Base-by-base conservation (phyloP, 805 yeast genomes). In the Lipomyces sp. region DNA sequence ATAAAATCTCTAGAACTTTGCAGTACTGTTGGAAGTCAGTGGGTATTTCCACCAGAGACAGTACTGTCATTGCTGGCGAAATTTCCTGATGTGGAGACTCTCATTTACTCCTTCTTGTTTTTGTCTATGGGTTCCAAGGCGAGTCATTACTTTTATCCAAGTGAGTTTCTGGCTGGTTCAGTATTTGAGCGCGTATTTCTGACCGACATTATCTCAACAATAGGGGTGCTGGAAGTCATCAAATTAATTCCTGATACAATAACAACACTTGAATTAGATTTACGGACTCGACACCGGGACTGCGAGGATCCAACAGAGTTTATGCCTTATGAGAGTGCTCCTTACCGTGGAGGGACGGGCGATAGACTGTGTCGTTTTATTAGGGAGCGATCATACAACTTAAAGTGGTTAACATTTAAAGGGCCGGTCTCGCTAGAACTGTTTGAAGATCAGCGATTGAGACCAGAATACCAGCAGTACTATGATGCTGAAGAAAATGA, bases 301-400 rank as follows among this genome's bases (percentile, higher is more conserved):
- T 29, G 34, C 34, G 10, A 3, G 33, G 33, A 51, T 29, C 34
- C 10, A 29, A 51, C 10, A 1, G 32, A 32, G 15, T 51, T 29
- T 24, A 42, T 42, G 48, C 24, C 48, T 5, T 51, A 51, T 10
- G 54, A 51, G 24, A 32, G 29, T 15, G 34, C 54, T 29, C 34
- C 34, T 51, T 51, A 51, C 29, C 54, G 54, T 24, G 58, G 58
- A 8, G 58, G 58, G 11, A 39, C 42, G 13, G 58, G 58, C 48
- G 58, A 55, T 33, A n/a, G 58, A 37, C 50, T 55, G 4, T 55
- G 39, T 7, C 58, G 58, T 7, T 11, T 55, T 2, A 34, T 55
- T 18, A 37, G 58, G 11, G 30, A 34, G 6, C 48, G 34, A 34
- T 55, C 58, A 10, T 55, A 55, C 48, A n/a, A 18, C 33, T 39